These are phyloP conservation scores for Lachancea kluyveri DNA, from an alignment of 805 yeast species.

Conservation along the genomic window DNA sequence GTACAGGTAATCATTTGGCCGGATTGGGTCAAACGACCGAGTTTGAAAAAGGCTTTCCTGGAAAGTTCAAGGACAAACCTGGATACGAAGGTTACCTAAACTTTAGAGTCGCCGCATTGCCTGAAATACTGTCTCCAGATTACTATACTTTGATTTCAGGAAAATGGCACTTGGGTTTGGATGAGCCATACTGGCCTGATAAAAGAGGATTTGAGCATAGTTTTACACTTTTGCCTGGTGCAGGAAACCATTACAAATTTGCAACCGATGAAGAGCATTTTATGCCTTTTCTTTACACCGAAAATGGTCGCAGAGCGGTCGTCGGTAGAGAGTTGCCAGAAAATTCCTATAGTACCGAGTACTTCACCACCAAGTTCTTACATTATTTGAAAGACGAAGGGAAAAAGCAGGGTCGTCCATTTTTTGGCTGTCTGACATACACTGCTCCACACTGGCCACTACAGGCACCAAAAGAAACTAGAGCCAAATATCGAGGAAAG, in stretches of 20 bases:
- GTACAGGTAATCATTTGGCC: constrained; percentile 57
- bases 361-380: constrained; percentile 39
- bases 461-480: constrained; percentile 47
- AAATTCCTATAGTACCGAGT: constrained; percentile 41
- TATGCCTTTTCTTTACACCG: constrained; percentile 36
- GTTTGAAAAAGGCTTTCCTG: constrained; percentile 33
- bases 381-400: constrained; percentile 29
- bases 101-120: constrained; percentile 45
- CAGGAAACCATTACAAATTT: constrained; percentile 50
- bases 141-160: constrained; percentile 50
- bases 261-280: constrained; percentile 34
- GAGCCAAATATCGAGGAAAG: constrained; percentile 42
- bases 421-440: constrained; percentile 47
- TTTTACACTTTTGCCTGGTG: constrained; percentile 48
- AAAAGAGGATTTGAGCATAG: constrained; percentile 45
- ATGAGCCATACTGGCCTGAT: constrained; percentile 42
- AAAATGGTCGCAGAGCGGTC: constrained; percentile 34
- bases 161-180: constrained; percentile 55
- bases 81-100: constrained; percentile 54
- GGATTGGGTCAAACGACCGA: constrained; percentile 57
- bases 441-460: constrained; percentile 67
- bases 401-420: constrained; percentile 40
- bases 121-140: constrained; percentile 42
- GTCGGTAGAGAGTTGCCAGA: constrained; percentile 38
- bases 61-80: constrained; percentile 37